Base-by-base conservation (phyloP, 768 basidiomycete species). In the Royoungia palumana region DNA sequence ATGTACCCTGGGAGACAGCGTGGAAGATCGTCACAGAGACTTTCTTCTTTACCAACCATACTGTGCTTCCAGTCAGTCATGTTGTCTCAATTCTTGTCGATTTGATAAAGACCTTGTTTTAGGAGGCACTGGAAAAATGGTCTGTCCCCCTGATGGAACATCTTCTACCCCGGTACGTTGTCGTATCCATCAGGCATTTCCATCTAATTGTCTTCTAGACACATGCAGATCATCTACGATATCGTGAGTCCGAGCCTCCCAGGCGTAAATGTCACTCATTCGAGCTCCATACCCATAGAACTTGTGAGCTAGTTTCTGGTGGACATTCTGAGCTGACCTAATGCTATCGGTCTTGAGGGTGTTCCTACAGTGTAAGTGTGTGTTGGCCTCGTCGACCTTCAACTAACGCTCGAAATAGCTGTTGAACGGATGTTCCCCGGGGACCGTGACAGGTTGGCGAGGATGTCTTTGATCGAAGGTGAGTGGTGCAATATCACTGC, bases 11-110 rank as follows among this genome's bases (percentile, higher is more conserved):
- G 89, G 80, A 82, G 54, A 58, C 69, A 14, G 94, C 96, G 5
- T 99, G 96, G 96, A 67, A 75, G 20, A 91, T 98, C 58, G 83
- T 87, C 38, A 90, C 83, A 44, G 86, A 86, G 63, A 92, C 89
- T 3, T 94, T 96, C 74, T 93, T 89, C 69, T 98, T 93, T 73
- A 97, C 94, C 10, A 96, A 95, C 66, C 94, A 93, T 69, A 93
- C 90, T 8, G 94, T 98, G 25, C 75, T 96, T 25, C 89, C 92
- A 20, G 91, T 87, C 35, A 59, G 81, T 77, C 41, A 34, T 39
- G 5, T 3, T 34, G 34, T 20, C 34, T 53, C 10, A n/a, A 19
- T 34, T n/a, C n/a, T 46, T 12, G 2, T 24, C 16, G 2, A 30
- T 28, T 35, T 55, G 21, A 40, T 21, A 28, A 35, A 34, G 11